Evolutionary conservation across 257 asterid genomes (phyloP), one percentile per base, ranked within the genome.

Genomic region (Nicotiana knightiana): DNA sequence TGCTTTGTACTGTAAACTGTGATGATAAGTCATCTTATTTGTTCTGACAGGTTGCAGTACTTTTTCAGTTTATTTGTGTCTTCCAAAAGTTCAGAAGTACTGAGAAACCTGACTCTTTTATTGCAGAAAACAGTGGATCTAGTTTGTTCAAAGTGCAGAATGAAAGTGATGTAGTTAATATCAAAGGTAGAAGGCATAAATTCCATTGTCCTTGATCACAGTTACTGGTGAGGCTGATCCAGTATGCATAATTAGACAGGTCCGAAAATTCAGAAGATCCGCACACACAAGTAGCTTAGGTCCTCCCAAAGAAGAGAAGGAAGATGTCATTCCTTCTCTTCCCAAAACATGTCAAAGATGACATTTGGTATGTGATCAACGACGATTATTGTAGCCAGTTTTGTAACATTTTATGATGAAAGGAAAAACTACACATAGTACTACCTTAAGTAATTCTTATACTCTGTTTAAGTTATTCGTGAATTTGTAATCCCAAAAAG

Each of bases 181-280:
- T 73, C 89, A 51, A 83, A 55, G 59, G 16, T 85, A 33, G 88
- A 85, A 68, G 88, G 84, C 18, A 82, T 83, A 85, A 62, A 79
- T 48, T 85, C 85, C 61, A 83, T 83, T 21, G 82, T 76, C 30
- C 84, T 87, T 43, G 88, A 85, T 87, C 9, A 87, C 86, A 46
- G 86, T 87, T 39, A 84, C 80, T 62, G 86, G 87, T 33, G 87
- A 87, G 63, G 86, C 87, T 35, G 87, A 87, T 82, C 89, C 89
- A 3, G 80, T 84, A 3, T 84, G 84, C 37, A 84, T 86, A 11
- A 82, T 86, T 39, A 84, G 81, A 82, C 82, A 79, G 79, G 88
- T 81, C 13, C 81, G 86, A 73, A 85, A 85, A 80, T 85, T 85
- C 64, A 82, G 88, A 59, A 62, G 81, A 51, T 70, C 77, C 66